phyloP scores from a whole-genome alignment of 805 yeast genomes.

The Teunomyces cretensis region DNA sequence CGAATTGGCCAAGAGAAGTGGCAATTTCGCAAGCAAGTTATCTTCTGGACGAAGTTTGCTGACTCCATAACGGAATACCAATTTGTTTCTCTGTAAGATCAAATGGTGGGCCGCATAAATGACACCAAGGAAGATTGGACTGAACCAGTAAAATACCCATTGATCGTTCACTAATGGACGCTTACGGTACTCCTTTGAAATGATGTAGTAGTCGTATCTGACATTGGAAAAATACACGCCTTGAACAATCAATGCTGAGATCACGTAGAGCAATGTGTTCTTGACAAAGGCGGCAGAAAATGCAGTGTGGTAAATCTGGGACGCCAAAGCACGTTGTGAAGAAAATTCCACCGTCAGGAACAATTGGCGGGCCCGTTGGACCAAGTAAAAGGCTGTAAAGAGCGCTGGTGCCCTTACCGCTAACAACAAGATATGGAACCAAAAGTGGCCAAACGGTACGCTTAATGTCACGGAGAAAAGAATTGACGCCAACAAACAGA shows the following conservation, averaged over 20 bases:
- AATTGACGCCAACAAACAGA: conserved; percentile 27
- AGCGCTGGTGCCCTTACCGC: conserved; percentile 31
- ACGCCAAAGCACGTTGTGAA: conserved; percentile 30
- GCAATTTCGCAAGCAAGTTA: conserved; percentile 24
- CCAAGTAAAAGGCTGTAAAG: conserved; percentile 24
- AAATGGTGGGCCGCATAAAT: conserved; percentile 53
- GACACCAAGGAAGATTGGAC: conserved; percentile 38
- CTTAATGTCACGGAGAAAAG: conserved; percentile 21
- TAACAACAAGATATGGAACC: conserved; percentile 29
- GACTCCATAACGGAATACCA: conserved; percentile 47
- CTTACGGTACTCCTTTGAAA: conserved; percentile 40
- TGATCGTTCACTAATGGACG: conserved; percentile 40
- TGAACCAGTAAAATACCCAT: conserved; percentile 52
- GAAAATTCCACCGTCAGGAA: conserved; percentile 33
- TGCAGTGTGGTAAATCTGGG: conserved; percentile 26
- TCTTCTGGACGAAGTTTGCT: conserved; percentile 41
- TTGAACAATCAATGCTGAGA: conserved; percentile 24
- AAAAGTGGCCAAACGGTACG: conserved; percentile 29
- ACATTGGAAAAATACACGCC: conserved; percentile 21
- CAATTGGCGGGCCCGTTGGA: conserved; percentile 24
- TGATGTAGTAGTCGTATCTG: conserved; percentile 25
- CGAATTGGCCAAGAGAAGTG: conserved; percentile 38
- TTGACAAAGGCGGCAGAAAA: conserved; percentile 17
- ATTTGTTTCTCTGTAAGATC: conserved; percentile 53
- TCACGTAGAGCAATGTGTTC: conserved; percentile 18